phyloP scores from a whole-genome alignment of 2,329 filamentous ascomycete species.

The Diplodia intermedia region DNA sequence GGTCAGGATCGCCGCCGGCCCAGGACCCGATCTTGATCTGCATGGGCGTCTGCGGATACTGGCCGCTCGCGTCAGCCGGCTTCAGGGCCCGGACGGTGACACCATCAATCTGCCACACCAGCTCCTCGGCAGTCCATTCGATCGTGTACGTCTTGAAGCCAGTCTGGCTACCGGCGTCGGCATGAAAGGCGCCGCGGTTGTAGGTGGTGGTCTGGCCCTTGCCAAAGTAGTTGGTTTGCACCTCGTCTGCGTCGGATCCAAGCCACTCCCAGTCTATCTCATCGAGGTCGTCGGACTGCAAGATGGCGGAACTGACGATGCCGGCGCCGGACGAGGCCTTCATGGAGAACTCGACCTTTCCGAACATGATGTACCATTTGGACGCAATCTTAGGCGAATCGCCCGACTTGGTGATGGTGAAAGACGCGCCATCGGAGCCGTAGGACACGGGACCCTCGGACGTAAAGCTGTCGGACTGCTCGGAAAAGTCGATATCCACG shows the following conservation, averaged over 20 bases:
- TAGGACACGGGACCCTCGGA: constrained; percentile 75
- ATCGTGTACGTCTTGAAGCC: constrained; percentile 85
- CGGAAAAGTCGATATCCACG: constrained; percentile 83
- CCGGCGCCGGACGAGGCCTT: constrained; percentile 87
- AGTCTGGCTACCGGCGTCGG: constrained; percentile 70
- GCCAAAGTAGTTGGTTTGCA: constrained; percentile 98
- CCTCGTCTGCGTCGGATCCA: constrained; percentile 74
- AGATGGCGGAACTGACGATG: constrained; percentile 89
- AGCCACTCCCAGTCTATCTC: constrained; percentile 99
- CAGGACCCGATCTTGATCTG: constrained; percentile 90
- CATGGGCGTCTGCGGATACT: constrained; percentile 97
- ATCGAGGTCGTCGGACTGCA: constrained; percentile 90
- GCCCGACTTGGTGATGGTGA: constrained; percentile 78
- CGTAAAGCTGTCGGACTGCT: constrained; percentile 78
- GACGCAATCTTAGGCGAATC: constrained; percentile 87
- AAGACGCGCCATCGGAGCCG: constrained; percentile 75
- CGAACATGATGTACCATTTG: constrained; percentile 99
- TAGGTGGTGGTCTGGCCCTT: constrained; percentile 87
- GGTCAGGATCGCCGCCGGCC: constrained; percentile 86
- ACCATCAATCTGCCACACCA: constrained; percentile 86
- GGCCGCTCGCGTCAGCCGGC: constrained; percentile 70
- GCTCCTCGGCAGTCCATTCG: constrained; percentile 86
- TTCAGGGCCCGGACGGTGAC: constrained; percentile 77
- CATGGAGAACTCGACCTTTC: constrained; percentile 82
- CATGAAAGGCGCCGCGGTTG: constrained; percentile 84